Conservation (phyloP, 2,329 filamentous ascomycete genomes). For the Fusarium fracticaudum region DNA sequence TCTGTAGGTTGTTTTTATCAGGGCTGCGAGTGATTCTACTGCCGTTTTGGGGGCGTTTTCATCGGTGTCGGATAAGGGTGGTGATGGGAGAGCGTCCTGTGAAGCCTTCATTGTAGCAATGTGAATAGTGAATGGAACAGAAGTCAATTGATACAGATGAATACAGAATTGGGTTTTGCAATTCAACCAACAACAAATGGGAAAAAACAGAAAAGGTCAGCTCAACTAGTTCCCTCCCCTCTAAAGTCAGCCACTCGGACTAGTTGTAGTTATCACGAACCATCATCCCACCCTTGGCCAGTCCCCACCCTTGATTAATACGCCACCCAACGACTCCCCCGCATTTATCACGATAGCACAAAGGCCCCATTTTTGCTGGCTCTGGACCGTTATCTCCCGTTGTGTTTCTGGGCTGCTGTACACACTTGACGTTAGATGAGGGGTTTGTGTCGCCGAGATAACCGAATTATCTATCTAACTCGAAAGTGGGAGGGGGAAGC, state of each 20-base stretch:
- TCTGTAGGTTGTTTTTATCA: not conserved
- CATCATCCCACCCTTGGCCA: not conserved
- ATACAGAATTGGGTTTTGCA: accelerated
- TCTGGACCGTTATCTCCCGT: not conserved
- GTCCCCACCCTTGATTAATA: not conserved
- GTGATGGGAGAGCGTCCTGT: not conserved
- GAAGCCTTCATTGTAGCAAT: not conserved
- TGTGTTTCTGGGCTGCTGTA: not conserved
- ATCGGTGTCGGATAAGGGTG: not conserved
- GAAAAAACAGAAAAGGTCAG: not conserved
- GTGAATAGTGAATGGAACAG: not conserved
- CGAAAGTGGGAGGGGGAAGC: not conserved
- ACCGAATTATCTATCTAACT: not conserved
- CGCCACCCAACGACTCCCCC: not conserved
- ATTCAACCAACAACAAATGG: not conserved
- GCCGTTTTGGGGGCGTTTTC: not conserved
- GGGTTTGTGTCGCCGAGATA: not conserved
- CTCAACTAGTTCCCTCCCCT: not conserved
- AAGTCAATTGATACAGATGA: not conserved
- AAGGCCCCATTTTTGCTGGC: not conserved
- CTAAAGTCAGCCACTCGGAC: not conserved
- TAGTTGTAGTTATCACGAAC: constrained; percentile 1
- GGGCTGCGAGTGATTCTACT: not conserved
- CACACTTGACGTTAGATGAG: not conserved
- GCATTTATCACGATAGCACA: not conserved